Evolutionary conservation across 2,329 filamentous ascomycete genomes (phyloP).

Genomic region (Diplodia corticola): DNA sequence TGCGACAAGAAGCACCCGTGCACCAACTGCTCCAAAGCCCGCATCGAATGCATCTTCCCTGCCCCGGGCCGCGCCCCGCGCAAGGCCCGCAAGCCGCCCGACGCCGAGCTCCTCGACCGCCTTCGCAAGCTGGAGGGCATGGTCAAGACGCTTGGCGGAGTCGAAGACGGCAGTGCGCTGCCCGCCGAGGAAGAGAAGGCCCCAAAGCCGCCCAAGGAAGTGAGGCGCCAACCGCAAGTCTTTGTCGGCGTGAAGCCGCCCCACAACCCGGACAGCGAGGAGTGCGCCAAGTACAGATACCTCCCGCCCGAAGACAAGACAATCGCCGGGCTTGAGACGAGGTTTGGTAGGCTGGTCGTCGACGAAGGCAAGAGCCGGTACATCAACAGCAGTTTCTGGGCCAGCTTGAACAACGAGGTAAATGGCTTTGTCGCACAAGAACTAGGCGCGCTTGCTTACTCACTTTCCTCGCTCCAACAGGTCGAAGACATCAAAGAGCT

Average conservation of each 20-base stretch:
- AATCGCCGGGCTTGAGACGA: constrained; percentile 46
- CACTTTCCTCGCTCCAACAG: constrained; percentile 34
- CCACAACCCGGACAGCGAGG: constrained; percentile 30
- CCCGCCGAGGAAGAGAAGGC: constrained; percentile 31
- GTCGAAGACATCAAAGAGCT: constrained; percentile 64
- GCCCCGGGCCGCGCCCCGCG: constrained; percentile 71
- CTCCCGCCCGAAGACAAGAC: constrained; percentile 30
- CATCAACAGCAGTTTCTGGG: constrained; percentile 76
- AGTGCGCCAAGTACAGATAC: constrained; percentile 17
- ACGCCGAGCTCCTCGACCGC: constrained; percentile 71
- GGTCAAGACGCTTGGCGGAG: constrained; percentile 58
- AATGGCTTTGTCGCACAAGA: constrained; percentile 24
- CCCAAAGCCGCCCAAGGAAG: not conserved
- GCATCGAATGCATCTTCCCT: constrained; percentile 72
- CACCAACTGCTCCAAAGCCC: constrained; percentile 69
- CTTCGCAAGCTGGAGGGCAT: constrained; percentile 73
- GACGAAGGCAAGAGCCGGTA: constrained; percentile 71
- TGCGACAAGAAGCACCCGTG: constrained; percentile 79
- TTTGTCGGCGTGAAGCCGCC: not conserved
- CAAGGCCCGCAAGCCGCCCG: constrained; percentile 66
- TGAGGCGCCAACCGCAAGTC: not conserved
- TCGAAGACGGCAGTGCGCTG: constrained; percentile 35
- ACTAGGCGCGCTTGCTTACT: not conserved
- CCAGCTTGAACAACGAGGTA: constrained; percentile 73
- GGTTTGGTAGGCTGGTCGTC: constrained; percentile 69